phyloP scores from a whole-genome alignment of 306 rosid species.

The Begonia peltatifolia region DNA sequence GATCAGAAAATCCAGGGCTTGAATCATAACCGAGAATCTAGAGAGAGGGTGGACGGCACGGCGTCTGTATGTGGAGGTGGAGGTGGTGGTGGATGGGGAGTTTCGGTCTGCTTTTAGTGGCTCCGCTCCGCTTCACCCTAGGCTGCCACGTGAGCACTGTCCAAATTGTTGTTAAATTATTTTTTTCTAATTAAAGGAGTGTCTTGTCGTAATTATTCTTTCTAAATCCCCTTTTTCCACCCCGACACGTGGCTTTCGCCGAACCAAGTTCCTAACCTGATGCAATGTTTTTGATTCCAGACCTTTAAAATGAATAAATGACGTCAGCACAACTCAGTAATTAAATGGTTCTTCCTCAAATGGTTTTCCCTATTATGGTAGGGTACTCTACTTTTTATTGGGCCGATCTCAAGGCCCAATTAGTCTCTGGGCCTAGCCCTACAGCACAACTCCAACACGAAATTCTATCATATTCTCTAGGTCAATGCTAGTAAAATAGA shows the following conservation, averaged over 20 bases:
- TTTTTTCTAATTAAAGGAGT: neutral
- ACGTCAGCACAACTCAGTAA: neutral
- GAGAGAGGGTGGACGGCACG: slow-evolving; percentile 3
- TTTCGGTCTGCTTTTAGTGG: slow-evolving; percentile 14
- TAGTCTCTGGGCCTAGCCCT: neutral
- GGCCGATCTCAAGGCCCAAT: slow-evolving; percentile 15
- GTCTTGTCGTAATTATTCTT: neutral
- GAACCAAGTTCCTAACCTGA: neutral
- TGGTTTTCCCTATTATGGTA: neutral
- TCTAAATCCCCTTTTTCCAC: neutral
- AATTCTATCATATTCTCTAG: too few relatives aligned
- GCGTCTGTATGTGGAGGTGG: slow-evolving; percentile 8
- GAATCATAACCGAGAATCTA: slow-evolving; percentile 1
- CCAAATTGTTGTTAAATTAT: slow-evolving; percentile 30
- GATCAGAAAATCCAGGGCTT: slow-evolving; percentile 1
- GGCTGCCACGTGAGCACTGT: slow-evolving; percentile 64
- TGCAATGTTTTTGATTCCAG: neutral
- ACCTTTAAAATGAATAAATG: neutral
- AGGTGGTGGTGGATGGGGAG: slow-evolving; percentile 10
- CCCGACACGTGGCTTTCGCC: neutral
- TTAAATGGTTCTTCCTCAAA: slow-evolving; percentile 8
- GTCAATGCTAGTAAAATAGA: too few relatives aligned
- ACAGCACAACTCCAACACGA: too few relatives aligned
- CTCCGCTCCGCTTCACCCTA: slow-evolving; percentile 65
- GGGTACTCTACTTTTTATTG: neutral